Evolutionary conservation across 352 stramenopile species (phyloP).

Genomic region (Phytopythium cucurbitacearum): DNA sequence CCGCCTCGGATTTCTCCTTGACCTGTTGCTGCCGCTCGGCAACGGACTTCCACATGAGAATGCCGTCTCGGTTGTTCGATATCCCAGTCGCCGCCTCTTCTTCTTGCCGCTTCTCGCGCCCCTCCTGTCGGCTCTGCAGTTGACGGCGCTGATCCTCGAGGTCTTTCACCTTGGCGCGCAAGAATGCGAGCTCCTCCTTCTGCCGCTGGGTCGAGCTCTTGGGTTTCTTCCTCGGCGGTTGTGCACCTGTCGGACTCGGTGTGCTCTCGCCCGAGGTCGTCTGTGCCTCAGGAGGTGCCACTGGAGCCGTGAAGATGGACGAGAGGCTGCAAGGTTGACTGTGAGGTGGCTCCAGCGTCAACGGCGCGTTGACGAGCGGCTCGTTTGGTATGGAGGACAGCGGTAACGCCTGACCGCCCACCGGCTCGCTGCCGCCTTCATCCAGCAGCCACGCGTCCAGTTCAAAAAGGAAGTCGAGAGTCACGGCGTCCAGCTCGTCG

Average conservation of each 20-base stretch:
- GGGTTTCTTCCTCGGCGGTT: slow-evolving; percentile 14
- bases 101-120: background rate
- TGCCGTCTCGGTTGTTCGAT: background rate
- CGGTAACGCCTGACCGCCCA: slow-evolving; percentile 2
- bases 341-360: too few species aligned
- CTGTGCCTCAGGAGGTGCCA: background rate
- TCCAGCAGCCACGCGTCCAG: slow-evolving; percentile 20
- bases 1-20: slow-evolving; percentile 16
- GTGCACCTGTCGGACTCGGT: background rate
- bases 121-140: slow-evolving; percentile 4
- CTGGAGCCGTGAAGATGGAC: background rate
- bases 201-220: slow-evolving; percentile 32
- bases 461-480: slow-evolving; percentile 19
- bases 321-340: background rate
- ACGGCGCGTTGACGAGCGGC: too few species aligned
- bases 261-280: background rate
- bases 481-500: slow-evolving; percentile 1
- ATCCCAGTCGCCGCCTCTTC: background rate
- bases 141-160: slow-evolving; percentile 19
- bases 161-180: slow-evolving; percentile 22
- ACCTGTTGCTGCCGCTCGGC: slow-evolving; percentile 22
- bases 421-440: slow-evolving; percentile 2
- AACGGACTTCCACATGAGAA: slow-evolving; percentile 22
- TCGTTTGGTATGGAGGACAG: background rate
- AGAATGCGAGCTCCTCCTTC: slow-evolving; percentile 29